phyloP scores from a whole-genome alignment of 495 filamentous ascomycete genomes.

The Geoglossum glabrum region DNA sequence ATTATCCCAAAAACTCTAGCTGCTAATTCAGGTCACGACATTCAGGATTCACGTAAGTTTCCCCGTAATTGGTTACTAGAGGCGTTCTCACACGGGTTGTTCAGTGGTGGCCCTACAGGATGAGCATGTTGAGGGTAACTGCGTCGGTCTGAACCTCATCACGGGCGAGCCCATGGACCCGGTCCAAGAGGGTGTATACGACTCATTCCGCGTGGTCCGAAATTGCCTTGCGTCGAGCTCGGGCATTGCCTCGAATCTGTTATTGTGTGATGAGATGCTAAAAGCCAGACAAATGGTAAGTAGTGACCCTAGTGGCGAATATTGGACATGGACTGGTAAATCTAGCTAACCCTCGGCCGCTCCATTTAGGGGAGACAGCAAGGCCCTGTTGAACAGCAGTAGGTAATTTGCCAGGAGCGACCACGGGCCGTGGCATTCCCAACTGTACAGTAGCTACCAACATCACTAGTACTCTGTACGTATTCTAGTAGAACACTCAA shows the following conservation, averaged over 20 bases:
- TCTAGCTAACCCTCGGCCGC: not conserved
- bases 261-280: constrained; percentile 90
- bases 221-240: constrained; percentile 87
- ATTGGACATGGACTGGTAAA: not conserved
- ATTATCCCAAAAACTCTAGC: constrained; percentile 94
- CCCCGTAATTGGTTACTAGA: not conserved
- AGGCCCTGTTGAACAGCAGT: constrained; percentile 1
- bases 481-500: too few relatives aligned
- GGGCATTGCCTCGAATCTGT: constrained; percentile 84
- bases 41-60: constrained; percentile 71
- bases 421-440: not conserved
- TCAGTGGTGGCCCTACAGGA: constrained; percentile 68
- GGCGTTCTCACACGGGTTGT: constrained; percentile 9
- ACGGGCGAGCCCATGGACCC: constrained; percentile 92
- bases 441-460: not conserved
- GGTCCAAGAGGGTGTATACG: constrained; percentile 78
- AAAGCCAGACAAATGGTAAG: constrained; percentile 89
- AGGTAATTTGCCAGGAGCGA: not conserved
- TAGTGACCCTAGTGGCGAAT: too few relatives aligned
- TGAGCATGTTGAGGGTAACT: constrained; percentile 63
- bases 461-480: too few relatives aligned
- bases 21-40: constrained; percentile 87
- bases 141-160: constrained; percentile 67
- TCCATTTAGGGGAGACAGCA: not conserved
- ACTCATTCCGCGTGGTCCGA: constrained; percentile 84